phyloP scores from a whole-genome alignment of 176 grass and related monocot species.

The Bolboschoenus planiculmis region DNA sequence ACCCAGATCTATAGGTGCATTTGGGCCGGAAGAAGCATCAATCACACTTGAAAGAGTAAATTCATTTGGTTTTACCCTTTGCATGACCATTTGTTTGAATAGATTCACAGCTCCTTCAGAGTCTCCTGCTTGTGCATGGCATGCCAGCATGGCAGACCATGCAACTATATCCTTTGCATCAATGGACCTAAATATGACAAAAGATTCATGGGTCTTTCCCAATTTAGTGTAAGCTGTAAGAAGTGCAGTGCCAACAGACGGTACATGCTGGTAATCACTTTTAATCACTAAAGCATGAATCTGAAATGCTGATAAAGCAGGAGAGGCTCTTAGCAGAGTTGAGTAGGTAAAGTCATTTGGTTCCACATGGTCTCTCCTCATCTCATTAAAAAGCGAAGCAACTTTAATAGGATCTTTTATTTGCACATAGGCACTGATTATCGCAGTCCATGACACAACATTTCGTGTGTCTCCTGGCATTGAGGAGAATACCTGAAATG shows the following conservation, averaged over 20 bases:
- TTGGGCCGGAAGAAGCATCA: slow-evolving; percentile 40
- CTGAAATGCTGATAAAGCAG: slow-evolving; percentile 33
- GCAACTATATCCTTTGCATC: slow-evolving; percentile 61
- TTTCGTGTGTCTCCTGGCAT: slow-evolving; percentile 29
- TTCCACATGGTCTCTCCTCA: slow-evolving; percentile 47
- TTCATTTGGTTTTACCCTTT: slow-evolving; percentile 51
- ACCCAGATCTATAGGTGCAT: slow-evolving; percentile 43
- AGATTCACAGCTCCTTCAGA: slow-evolving; percentile 45
- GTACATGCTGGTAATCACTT: slow-evolving; percentile 42
- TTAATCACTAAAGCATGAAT: slow-evolving; percentile 68
- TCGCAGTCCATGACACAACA: slow-evolving; percentile 73
- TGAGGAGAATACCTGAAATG: slow-evolving; percentile 40
- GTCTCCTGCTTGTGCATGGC: slow-evolving; percentile 60
- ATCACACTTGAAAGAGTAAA: slow-evolving; percentile 71
- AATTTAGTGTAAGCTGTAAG: slow-evolving; percentile 51
- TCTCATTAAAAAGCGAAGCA: slow-evolving; percentile 45
- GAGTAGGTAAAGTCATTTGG: slow-evolving; percentile 82
- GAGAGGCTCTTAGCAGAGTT: slow-evolving; percentile 40
- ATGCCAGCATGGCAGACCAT: slow-evolving; percentile 71
- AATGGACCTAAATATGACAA: slow-evolving; percentile 46
- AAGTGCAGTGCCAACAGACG: slow-evolving; percentile 61
- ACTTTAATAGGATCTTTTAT: slow-evolving; percentile 33
- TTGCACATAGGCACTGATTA: slow-evolving; percentile 53
- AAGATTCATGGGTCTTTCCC: slow-evolving; percentile 34
- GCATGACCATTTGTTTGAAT: slow-evolving; percentile 48